Evolutionary conservation across 164 flowering plant genomes (phyloP), one percentile per base, ranked within the genome.

Genomic region (Stephania japonica): DNA sequence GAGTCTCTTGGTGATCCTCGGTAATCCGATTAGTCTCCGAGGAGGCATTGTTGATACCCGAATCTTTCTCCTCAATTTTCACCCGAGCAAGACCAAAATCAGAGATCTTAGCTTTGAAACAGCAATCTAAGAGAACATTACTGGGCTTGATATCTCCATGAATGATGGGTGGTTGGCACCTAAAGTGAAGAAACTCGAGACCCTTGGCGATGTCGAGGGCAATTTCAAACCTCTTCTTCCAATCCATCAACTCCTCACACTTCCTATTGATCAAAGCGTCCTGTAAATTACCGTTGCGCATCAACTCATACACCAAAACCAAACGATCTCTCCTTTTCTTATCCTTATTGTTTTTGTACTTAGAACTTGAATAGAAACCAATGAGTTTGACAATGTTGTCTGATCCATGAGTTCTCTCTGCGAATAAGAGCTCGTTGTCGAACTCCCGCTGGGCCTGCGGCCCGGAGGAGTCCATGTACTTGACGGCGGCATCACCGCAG

Each of bases 381-480:
- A 88, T 80, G 16, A 86, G 78, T 1, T 89, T 71, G 10, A 91
- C 87, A 12, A 88, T 79, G 53, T 77, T 69, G n/a, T 79, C 77
- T 38, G 85, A 80, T 50, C 69, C 70, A 65, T 88, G 75, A 14
- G 72, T 21, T 6, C 21, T 67, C 6, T 81, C 77, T 5, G 89
- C 84, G 14, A 93, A 72, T 0, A 87, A 76, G 42, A 91, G 87
- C 76, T 93, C 98, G 84, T 90, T 93, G 69, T 88, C 87, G 71
- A 93, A 93, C 87, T 93, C 97, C 0, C 91, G 77, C 76, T 91
- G 94, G 16, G 94, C 92, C 68, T 91, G 98, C 24, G 90, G 78
- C 0, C 91, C 82, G 8, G 88, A 94, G 13, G 90, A 73, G 74
- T 89, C 87, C 93, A 90, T 88, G 21, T 85, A 65, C 80, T 94